phyloP scores from a whole-genome alignment of 1,139 yeast genomes.

The Yamadazyma oceani region DNA sequence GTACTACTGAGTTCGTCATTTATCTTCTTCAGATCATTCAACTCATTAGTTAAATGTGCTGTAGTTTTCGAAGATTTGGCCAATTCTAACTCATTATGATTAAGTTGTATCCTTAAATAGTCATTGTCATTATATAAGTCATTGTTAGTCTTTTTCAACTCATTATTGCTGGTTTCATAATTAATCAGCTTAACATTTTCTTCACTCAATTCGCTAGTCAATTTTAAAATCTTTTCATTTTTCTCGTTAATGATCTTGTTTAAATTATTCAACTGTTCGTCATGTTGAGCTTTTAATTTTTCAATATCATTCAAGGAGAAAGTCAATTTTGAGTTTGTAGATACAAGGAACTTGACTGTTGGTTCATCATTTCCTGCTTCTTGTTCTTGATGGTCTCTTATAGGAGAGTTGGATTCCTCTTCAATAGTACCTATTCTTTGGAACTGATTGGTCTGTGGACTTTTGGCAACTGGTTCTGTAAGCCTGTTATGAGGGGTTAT shows the following conservation, averaged over 20 bases:
- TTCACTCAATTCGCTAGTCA: conserved; percentile 21
- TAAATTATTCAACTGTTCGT: conserved; percentile 19
- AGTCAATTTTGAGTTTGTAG: conserved; percentile 39
- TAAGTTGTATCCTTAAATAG: conserved; percentile 28
- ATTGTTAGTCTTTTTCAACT: conserved; percentile 21
- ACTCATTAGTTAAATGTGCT: not conserved
- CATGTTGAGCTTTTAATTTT: conserved; percentile 28
- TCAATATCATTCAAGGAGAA: conserved; percentile 34
- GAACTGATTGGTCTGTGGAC: conserved; percentile 1
- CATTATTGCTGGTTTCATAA: conserved; percentile 22
- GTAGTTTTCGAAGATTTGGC: conserved; percentile 1
- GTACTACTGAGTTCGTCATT: not conserved
- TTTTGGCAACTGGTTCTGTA: conserved; percentile 42
- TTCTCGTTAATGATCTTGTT: conserved; percentile 18
- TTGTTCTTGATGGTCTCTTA: not conserved
- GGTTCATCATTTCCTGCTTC: conserved; percentile 21
- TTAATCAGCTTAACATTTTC: conserved; percentile 21
- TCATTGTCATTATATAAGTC: conserved; percentile 26
- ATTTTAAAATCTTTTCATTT: conserved; percentile 20
- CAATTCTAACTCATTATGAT: conserved; percentile 31
- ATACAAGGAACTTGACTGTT: conserved; percentile 31
- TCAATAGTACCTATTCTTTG: conserved; percentile 1
- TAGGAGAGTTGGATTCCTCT: conserved; percentile 1
- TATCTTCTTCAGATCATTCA: not conserved
- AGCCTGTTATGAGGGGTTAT: conserved; percentile 4